phyloP scores from a whole-genome alignment of 2,329 filamentous ascomycete species.

The Sporothrix pseudoabietina region DNA sequence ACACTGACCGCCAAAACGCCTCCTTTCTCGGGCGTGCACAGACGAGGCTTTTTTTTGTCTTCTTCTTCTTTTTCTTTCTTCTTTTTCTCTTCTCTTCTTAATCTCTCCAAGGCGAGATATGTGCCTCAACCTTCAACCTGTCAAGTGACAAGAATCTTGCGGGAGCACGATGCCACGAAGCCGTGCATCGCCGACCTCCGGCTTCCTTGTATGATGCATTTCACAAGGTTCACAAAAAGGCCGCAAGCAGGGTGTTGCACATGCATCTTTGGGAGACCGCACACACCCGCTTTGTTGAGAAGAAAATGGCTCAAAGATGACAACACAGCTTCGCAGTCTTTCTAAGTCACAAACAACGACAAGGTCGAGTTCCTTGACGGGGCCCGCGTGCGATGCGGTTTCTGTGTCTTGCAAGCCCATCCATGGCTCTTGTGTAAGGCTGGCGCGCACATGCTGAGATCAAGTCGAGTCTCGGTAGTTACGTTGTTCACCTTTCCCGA shows the following conservation, averaged over 20 bases:
- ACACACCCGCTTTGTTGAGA: not conserved
- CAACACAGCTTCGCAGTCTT: not conserved
- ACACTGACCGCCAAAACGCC: not conserved
- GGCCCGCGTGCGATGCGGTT: not conserved
- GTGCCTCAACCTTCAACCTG: not conserved
- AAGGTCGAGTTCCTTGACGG: not conserved
- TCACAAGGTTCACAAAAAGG: not conserved
- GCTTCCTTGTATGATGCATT: not conserved
- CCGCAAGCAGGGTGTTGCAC: not conserved
- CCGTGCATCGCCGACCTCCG: not conserved
- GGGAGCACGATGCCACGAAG: not conserved
- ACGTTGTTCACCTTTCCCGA: not conserved
- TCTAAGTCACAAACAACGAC: not conserved
- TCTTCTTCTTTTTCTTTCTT: not conserved
- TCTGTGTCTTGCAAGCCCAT: not conserved
- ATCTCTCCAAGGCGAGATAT: too few relatives aligned
- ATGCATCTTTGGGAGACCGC: not conserved
- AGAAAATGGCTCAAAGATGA: not conserved
- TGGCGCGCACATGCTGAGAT: not conserved
- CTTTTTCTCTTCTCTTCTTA: too few relatives aligned
- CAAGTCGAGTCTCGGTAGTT: not conserved
- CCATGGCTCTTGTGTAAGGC: not conserved
- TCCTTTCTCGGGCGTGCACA: not conserved
- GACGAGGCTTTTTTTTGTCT: not conserved
- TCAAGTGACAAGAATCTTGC: not conserved